Evolutionary conservation across 75 land plant species (phyloP), one percentile per base, ranked within the genome.

Genomic region (Sequoia sempervirens): DNA sequence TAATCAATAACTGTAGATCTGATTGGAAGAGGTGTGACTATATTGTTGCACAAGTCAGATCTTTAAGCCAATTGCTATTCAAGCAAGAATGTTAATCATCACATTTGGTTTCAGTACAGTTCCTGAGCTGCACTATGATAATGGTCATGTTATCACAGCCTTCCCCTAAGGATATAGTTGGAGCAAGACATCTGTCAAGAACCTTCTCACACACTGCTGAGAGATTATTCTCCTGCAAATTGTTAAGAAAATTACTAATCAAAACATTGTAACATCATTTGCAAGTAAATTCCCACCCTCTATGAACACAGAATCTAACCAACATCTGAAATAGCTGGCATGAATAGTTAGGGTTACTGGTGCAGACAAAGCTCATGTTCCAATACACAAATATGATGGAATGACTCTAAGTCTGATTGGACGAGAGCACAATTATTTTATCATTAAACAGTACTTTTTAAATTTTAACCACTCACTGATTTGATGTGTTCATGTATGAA

Each of bases 131-230:
- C 40, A 88, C 89, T 81, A 88, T 70, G 81, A 88, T 88, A 43
- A 88, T 81, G 83, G 87, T 88, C 89, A 88, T 88, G 46, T 88
- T 88, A 81, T 88, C 89, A 83, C 89, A 88, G 26, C 89, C 89
- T 83, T 88, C 87, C 50, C 75, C 81, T 50, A 76, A 66, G 37
- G 75, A 23, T 43, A 82, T 86, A 84, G 69, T 87, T 58, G 89
- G 89, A 64, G 89, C 80, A 83, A 88, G 80, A 80, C 89, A 88
- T 40, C 82, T 64, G 81, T 88, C 89, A 5, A 88, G 87, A 45
- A 88, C 72, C 84, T 82, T 86, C 84, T 85, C 89, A 53, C 89
- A 88, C 32, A 88, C 47, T 53, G 81, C 61, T 30, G 89, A 88
- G 18, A 88, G 69, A 34, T 37, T 56, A 69, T 87, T 79, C 34